Evolutionary conservation across 1,284 basidiomycete genomes (phyloP).

Genomic region (Cryptococcus sp.): DNA sequence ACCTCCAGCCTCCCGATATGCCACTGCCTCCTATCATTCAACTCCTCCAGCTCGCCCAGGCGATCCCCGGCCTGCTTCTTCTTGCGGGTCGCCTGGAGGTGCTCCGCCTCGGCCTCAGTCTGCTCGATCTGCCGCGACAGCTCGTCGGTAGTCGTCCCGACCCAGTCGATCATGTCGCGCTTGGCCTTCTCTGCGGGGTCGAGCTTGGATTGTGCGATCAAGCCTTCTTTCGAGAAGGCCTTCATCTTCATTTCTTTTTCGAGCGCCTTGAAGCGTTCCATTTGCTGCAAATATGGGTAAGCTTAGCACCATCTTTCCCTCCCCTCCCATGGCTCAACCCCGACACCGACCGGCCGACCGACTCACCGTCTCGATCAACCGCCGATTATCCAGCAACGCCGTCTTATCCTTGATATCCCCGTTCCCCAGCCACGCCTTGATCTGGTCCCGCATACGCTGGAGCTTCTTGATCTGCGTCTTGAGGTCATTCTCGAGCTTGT

Average conservation of each 20-base stretch:
- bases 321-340: neutral
- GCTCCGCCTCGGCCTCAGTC: slow-evolving; percentile 92
- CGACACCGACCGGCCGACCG: neutral
- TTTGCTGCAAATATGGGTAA: slow-evolving; percentile 77
- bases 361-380: slow-evolving; percentile 94
- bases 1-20: slow-evolving; percentile 92
- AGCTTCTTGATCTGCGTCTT: slow-evolving; percentile 99
- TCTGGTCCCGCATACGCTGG: slow-evolving; percentile 95
- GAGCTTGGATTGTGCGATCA: slow-evolving; percentile 88
- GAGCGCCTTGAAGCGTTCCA: slow-evolving; percentile 99
- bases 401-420: slow-evolving; percentile 99
- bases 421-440: slow-evolving; percentile 97
- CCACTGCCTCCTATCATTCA: slow-evolving; percentile 95
- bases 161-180: slow-evolving; percentile 81
- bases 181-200: slow-evolving; percentile 98
- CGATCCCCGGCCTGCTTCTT: slow-evolving; percentile 68
- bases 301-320: neutral
- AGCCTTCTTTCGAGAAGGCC: slow-evolving; percentile 97
- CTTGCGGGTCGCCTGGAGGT: slow-evolving; percentile 61
- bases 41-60: slow-evolving; percentile 73
- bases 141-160: slow-evolving; percentile 84
- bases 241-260: slow-evolving; percentile 99
- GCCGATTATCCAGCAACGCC: slow-evolving; percentile 84
- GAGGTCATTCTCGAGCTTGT: slow-evolving; percentile 90
- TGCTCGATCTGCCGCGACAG: slow-evolving; percentile 89